Percentiles rank a stretch among this genome's conserved stretches.
phyloP scores from a whole-genome alignment of 129 eudicot genomes.

The Pittosporum tobira region DNA sequence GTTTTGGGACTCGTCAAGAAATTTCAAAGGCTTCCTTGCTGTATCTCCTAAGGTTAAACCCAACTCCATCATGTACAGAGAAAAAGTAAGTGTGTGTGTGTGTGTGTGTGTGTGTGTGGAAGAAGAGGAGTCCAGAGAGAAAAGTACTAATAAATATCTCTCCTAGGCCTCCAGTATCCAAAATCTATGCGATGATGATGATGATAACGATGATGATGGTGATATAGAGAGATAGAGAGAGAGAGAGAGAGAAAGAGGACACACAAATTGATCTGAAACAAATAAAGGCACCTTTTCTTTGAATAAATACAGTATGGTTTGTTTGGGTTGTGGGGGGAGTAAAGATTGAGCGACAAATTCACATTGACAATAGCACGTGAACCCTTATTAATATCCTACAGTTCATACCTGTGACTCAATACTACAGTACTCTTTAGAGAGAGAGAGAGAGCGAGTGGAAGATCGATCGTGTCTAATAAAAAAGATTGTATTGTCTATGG shows the following conservation, averaged over 20 bases:
- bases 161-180: too few relatives aligned
- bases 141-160: background rate
- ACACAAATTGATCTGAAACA: too few relatives aligned
- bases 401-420: slow-evolving; percentile 9
- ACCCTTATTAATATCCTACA: slow-evolving; percentile 16
- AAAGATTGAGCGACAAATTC: slow-evolving; percentile 31
- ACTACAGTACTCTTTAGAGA: too few relatives aligned
- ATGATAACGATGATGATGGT: background rate
- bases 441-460: too few relatives aligned
- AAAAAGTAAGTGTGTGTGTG: background rate
- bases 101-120: background rate
- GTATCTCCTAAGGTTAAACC: slow-evolving; percentile 85
- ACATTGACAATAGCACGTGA: slow-evolving; percentile 61
- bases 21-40: slow-evolving; percentile 38
- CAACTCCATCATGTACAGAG: slow-evolving; percentile 48
- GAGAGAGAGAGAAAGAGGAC: background rate
- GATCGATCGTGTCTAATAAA: too few relatives aligned
- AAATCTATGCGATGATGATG: too few relatives aligned
- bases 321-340: background rate
- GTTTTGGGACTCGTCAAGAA: slow-evolving; percentile 29
- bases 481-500: too few relatives aligned
- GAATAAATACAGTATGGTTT: too few relatives aligned
- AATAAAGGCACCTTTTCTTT: too few relatives aligned
- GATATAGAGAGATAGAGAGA: background rate
- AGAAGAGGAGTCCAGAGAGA: background rate